These are phyloP conservation scores for Fragosphaeria purpurea DNA, from an alignment of 2,329 filamentous ascomycete species.

Conservation along the genomic window DNA sequence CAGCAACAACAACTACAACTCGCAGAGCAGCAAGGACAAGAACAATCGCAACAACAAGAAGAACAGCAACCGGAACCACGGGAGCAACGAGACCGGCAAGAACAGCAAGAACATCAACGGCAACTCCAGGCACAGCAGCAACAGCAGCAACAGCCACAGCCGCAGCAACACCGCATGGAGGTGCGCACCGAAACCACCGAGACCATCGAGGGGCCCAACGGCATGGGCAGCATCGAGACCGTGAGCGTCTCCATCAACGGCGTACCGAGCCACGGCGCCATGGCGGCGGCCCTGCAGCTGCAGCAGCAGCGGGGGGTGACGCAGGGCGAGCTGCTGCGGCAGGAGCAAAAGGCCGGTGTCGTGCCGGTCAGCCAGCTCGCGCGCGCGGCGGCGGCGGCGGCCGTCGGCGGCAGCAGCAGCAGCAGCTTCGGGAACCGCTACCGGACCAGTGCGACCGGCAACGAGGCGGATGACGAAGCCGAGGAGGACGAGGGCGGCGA, in stretches of 20 bases:
- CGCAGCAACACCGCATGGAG: slow-evolving; percentile 29
- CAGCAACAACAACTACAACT: slow-evolving; percentile 4
- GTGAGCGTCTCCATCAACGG: slow-evolving; percentile 69
- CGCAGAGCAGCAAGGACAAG: slow-evolving; percentile 6
- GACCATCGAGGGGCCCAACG: slow-evolving; percentile 73
- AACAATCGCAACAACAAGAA: neutral
- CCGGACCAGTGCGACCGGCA: neutral
- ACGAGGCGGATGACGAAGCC: slow-evolving; percentile 4
- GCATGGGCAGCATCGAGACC: slow-evolving; percentile 69
- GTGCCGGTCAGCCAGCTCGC: slow-evolving; percentile 57
- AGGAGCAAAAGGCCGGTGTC: slow-evolving; percentile 75
- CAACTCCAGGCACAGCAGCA: slow-evolving; percentile 13
- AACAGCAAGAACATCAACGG: slow-evolving; percentile 15
- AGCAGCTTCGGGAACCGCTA: slow-evolving; percentile 4
- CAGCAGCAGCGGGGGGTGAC: slow-evolving; percentile 48
- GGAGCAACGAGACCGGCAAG: slow-evolving; percentile 2
- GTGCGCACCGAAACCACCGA: slow-evolving; percentile 65
- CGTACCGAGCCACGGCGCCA: slow-evolving; percentile 36
- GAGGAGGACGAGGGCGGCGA: neutral
- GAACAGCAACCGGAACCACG: neutral
- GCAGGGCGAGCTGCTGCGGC: slow-evolving; percentile 75
- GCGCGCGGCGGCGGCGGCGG: slow-evolving; percentile 26
- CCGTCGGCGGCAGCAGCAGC: slow-evolving; percentile 10
- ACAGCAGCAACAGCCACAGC: slow-evolving; percentile 11
- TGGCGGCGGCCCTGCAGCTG: slow-evolving; percentile 6